These are phyloP conservation scores for Spathaspora hagerdaliae DNA, from an alignment of 805 yeast species.

Conservation along the genomic window DNA sequence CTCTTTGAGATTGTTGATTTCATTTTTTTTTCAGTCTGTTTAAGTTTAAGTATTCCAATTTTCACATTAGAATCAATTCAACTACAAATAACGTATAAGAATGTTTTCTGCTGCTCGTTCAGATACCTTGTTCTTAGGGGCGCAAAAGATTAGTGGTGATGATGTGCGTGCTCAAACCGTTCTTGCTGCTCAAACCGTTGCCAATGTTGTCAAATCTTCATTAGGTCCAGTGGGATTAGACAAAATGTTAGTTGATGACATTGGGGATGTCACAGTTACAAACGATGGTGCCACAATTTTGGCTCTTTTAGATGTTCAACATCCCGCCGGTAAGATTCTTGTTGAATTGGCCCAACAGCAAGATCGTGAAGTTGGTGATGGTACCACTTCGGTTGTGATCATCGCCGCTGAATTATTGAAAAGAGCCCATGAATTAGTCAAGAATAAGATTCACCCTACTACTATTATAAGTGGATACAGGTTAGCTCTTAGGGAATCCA, in stretches of 20 bases:
- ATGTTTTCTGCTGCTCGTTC: constrained; percentile 81
- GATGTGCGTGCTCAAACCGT: constrained; percentile 96
- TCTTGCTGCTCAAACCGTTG: constrained; percentile 83
- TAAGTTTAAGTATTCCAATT: no score
- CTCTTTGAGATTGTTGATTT: background rate
- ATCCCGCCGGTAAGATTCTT: constrained; percentile 96
- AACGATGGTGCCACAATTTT: constrained; percentile 98
- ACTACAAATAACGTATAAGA: background rate
- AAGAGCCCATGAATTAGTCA: constrained; percentile 90
- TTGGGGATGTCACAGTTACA: constrained; percentile 97
- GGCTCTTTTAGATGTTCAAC: constrained; percentile 88
- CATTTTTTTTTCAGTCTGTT: background rate
- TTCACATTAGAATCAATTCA: background rate
- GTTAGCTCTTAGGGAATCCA: constrained; percentile 87
- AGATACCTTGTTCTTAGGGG: constrained; percentile 91
- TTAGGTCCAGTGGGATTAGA: constrained; percentile 98
- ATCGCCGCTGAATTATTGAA: constrained; percentile 90
- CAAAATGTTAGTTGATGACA: constrained; percentile 97
- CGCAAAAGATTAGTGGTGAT: constrained; percentile 93
- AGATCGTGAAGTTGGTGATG: constrained; percentile 98
- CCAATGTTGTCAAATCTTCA: constrained; percentile 84
- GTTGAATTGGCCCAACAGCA: constrained; percentile 98
- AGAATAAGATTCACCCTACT: constrained; percentile 94
- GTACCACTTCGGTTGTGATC: constrained; percentile 95
- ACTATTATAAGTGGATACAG: constrained; percentile 96